Base-by-base conservation (phyloP, 352 stramenopile species). In the Globisporangium radiosum region DNA sequence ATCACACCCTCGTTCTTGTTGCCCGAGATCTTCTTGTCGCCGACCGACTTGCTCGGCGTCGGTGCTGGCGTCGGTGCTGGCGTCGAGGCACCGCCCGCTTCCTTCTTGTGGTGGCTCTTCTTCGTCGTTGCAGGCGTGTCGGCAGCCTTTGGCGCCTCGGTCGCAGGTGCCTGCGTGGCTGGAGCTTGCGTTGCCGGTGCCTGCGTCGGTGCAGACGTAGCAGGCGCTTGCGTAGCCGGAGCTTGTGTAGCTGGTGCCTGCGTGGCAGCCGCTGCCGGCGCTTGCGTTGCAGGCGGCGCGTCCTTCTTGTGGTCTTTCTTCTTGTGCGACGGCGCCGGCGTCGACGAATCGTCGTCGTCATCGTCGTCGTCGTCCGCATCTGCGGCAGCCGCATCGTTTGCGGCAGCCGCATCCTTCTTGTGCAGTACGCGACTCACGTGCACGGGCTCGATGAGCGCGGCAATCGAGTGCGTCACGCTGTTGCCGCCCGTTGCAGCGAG, bases 1-100 rank as follows among this genome's bases (percentile, higher is more conserved):
- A 90, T 85, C 33, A 90, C 56, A 74, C 83, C 83, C 36, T 88
- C 79, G 63, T 87, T 86, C 69, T 81, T 83, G 53, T 81, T 68
- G 43, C 82, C 82, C 61, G 78, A 77, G 54, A 85, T 87, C 69
- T 85, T 87, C 67, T 86, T 87, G 59, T 92, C 81, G 56, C 76
- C 68, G 19, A 72, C 65, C 1, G 55, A 47, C 57, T 67, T 68
- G 3, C 52, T 61, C 4, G 66, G 38, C 10, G 2, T 39, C 7
- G 17, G 50, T 13, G 47, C 14, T 14, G 66, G 38, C 10, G 2
- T 39, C 7, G 17, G 50, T 13, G 47, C 14, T 14, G 52, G 11
- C 2, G 48, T 47, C 4, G 42, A 25, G 2, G 53, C 45, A 38
- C 47, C 51, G 17, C 50, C 55, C 36, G 71, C 69, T 57, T 83